Evolutionary conservation across 805 yeast species (phyloP), one percentile per base, ranked within the genome.

Genomic region (Saccharomycodes ludwigii): DNA sequence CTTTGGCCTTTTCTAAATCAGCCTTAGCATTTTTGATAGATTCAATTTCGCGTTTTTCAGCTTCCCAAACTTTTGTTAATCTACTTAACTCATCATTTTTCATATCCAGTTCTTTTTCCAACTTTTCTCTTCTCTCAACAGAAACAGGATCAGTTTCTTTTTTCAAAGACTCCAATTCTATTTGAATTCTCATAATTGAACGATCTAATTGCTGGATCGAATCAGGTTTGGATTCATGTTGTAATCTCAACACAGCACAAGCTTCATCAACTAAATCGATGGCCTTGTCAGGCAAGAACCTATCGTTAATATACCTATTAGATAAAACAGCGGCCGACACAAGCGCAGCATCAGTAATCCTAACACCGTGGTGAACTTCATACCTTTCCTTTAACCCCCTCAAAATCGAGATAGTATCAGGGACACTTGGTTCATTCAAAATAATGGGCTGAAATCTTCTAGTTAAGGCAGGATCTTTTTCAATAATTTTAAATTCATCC

Each of bases 351-450:
- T 88, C 98, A 3, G 88, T 71, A 37, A 88, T 83, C 40, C 95
- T 71, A 6, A 88, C 98, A 59, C 98, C 98, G 48, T 88, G 98
- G 47, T 88, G 98, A 2, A 88, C 95, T 50, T 88, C 98, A 52
- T 88, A 88, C 39, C 80, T 70, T 48, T 88, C 97, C 52, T 88
- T 86, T 47, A 88, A 66, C 4, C 98, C 98, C 49, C 98, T 72
- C 37, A 91, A 62, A 38, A 88, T 88, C 18, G 94, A 78, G 33
- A 88, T 84, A 1, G 96, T 78, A 52, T 88, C 96, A 38, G 79
- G 76, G 3, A 86, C 95, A 4, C 79, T 64, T 12, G 98, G 98
- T 50, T 91, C 97, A 37, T 72, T 73, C 22, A 88, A 76, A 36
- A 71, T 48, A 19, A 88, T 94, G 1, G 95, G 80, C 46, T 88